Evolutionary conservation across 1,284 basidiomycete genomes (phyloP).

Genomic region (Amylostereum areolatum): DNA sequence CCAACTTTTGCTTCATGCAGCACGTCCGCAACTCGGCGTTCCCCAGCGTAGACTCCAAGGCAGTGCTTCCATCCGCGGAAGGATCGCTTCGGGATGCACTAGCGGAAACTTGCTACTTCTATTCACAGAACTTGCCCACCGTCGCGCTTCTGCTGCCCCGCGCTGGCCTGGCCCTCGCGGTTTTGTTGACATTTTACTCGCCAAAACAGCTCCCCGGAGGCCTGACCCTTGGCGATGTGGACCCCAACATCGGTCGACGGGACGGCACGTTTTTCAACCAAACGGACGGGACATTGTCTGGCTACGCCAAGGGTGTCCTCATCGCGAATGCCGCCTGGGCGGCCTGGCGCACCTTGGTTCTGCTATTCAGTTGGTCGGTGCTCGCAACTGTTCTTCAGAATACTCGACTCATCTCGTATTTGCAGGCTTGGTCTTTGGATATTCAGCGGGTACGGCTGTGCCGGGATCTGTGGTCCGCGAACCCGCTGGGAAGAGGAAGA

Average conservation of each 20-base stretch:
- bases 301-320: constrained; percentile 69
- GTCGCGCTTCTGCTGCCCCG: constrained; percentile 74
- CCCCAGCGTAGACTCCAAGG: constrained; percentile 41
- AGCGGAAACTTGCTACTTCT: constrained; percentile 74
- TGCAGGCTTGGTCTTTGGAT: constrained; percentile 69
- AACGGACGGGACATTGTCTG: constrained; percentile 57
- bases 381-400: background rate
- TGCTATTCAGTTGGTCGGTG: constrained; percentile 61
- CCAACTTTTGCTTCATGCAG: constrained; percentile 77
- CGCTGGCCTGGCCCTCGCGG: constrained; percentile 63
- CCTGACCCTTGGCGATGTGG: constrained; percentile 41
- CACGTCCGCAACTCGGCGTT: constrained; percentile 70
- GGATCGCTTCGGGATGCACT: constrained; percentile 57
- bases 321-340: constrained; percentile 75
- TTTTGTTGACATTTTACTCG: constrained; percentile 61
- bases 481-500: constrained; percentile 78
- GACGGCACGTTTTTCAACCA: constrained; percentile 70
- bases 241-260: constrained; percentile 34
- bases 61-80: constrained; percentile 43
- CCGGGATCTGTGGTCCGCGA: constrained; percentile 75
- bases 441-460: constrained; percentile 66
- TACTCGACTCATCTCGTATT: background rate
- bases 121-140: constrained; percentile 76
- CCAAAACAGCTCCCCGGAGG: constrained; percentile 35
- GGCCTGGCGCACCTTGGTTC: constrained; percentile 58